These are phyloP conservation scores for Barbarea vulgaris DNA, from an alignment of 345 rosid species.

Conservation along the genomic window DNA sequence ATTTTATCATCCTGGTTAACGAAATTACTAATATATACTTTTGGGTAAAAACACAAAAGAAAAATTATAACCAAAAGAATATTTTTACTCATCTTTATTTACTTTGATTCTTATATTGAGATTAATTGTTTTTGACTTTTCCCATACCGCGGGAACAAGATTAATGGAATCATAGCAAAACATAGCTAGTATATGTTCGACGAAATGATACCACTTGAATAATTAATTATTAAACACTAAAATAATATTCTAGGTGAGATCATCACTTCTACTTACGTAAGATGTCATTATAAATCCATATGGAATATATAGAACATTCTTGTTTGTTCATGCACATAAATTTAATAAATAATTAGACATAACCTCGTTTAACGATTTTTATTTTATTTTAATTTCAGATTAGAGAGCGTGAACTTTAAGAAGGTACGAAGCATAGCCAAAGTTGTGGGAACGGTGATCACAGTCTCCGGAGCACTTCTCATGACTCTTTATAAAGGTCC, in stretches of 20 bases:
- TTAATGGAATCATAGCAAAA: slow-evolving; percentile 35
- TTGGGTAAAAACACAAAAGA: neutral
- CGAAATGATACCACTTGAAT: slow-evolving; percentile 35
- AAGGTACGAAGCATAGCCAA: slow-evolving; percentile 70
- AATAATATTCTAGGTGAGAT: slow-evolving; percentile 25
- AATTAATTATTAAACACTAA: slow-evolving; percentile 21
- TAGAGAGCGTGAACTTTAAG: slow-evolving; percentile 70
- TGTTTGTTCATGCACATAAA: slow-evolving; percentile 25
- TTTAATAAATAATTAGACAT: neutral
- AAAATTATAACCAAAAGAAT: neutral
- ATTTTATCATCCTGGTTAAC: neutral
- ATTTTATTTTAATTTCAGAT: slow-evolving; percentile 40
- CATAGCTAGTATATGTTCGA: slow-evolving; percentile 17
- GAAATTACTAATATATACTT: neutral
- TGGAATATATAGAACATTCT: neutral
- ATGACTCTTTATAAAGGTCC: slow-evolving; percentile 98
- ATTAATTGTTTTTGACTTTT: slow-evolving; percentile 2
- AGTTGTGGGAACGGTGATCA: slow-evolving; percentile 72
- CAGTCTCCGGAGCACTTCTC: slow-evolving; percentile 81
- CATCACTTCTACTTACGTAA: slow-evolving; percentile 40
- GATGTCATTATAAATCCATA: slow-evolving; percentile 29
- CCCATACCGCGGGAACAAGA: slow-evolving; percentile 38
- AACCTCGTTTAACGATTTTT: slow-evolving; percentile 3
- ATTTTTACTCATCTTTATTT: neutral
- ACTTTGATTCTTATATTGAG: slow-evolving; percentile 34